A percentile compares a stretch with the other conserved stretches of the same genome.
These are phyloP conservation scores for Strobilomyces dryophilus DNA, from an alignment of 768 basidiomycete species.

Conservation along the genomic window DNA sequence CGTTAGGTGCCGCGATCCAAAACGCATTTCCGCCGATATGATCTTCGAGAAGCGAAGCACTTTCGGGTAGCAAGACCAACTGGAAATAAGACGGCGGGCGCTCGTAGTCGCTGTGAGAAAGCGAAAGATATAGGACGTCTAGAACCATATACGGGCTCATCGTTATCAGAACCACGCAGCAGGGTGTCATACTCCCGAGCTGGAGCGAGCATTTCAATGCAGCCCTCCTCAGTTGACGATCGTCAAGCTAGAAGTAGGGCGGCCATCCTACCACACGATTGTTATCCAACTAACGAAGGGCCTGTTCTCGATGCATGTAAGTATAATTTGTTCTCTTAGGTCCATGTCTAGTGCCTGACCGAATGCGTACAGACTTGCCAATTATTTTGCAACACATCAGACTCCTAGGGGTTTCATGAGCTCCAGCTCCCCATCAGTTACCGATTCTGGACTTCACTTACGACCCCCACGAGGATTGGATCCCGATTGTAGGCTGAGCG, in stretches of 20 bases:
- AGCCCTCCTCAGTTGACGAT: slow-evolving; percentile 53
- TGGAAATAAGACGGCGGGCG: slow-evolving; percentile 72
- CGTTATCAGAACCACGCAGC: slow-evolving; percentile 34
- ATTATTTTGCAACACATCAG: slow-evolving; percentile 43
- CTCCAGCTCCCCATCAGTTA: neutral
- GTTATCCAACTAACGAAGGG: neutral
- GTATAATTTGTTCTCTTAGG: slow-evolving; percentile 55
- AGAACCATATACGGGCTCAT: slow-evolving; percentile 1
- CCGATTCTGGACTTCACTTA: slow-evolving; percentile 27
- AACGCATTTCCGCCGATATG: slow-evolving; percentile 65
- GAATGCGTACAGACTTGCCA: slow-evolving; percentile 32
- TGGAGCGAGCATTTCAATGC: slow-evolving; percentile 59
- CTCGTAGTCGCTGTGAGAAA: slow-evolving; percentile 58
- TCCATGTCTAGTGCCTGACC: slow-evolving; percentile 68
- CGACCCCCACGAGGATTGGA: slow-evolving; percentile 73
- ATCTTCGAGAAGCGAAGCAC: slow-evolving; percentile 83
- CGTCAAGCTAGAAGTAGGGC: slow-evolving; percentile 78
- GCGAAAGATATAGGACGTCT: slow-evolving; percentile 68
- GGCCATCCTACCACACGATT: slow-evolving; percentile 50
- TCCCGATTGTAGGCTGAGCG: slow-evolving; percentile 65
- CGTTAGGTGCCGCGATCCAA: slow-evolving; percentile 27
- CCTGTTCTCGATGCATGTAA: slow-evolving; percentile 41
- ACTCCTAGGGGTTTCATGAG: neutral
- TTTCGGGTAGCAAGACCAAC: slow-evolving; percentile 53
- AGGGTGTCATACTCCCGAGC: slow-evolving; percentile 67